Evolutionary conservation across 176 grass and related monocot genomes (phyloP), one percentile per base, ranked within the genome.

Genomic region (Aegilops bicornis): DNA sequence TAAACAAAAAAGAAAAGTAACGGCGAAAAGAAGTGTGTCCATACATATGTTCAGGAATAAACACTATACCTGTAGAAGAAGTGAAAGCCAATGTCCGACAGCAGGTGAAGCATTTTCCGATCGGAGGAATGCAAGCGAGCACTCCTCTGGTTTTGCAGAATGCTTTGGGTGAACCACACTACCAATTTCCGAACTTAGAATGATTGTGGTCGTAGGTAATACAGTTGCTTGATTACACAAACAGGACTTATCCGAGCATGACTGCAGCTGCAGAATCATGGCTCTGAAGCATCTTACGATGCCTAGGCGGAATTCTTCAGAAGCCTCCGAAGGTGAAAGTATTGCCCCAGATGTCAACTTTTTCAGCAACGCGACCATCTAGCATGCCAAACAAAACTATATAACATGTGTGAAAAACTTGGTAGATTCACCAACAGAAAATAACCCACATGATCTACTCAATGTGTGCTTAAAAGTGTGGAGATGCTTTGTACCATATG

Each of bases 11-110:
- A 43, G 68, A 52, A 8, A 36, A 63, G 25, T 22, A 31, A 13
- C 22, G 2, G 24, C 6, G 0, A 69, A 62, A 71, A 52, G 25
- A 79, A 85, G 71, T 39, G 12, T 6, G 48, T 43, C 12, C 6
- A 3, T 23, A 33, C 6, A 56, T 27, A 64, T 64, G 86, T 79
- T 76, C 47, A 84, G 30, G 52, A 80, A 73, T n/a, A 32, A 63
- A 25, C 33, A 50, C 7, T 45, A 42, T 92, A 98, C 96, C 83
- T 94, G 93, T 39, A 96, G 89, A 92, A 98, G 92, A 84, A 94
- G 92, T 62, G 94, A 98, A 43, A 98, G 82, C 94, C 93, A 98
- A 60, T 98, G 94, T 43, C 94, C 97, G 10, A 96, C 90, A 40
- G 87, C 92, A 88, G 97, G 88, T 84, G 97, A 94, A 88, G 97